A percentile compares a stretch with the other conserved stretches of the same genome.
phyloP scores from a whole-genome alignment of 441 rosid species.

The Bruguiera hainesii region DNA sequence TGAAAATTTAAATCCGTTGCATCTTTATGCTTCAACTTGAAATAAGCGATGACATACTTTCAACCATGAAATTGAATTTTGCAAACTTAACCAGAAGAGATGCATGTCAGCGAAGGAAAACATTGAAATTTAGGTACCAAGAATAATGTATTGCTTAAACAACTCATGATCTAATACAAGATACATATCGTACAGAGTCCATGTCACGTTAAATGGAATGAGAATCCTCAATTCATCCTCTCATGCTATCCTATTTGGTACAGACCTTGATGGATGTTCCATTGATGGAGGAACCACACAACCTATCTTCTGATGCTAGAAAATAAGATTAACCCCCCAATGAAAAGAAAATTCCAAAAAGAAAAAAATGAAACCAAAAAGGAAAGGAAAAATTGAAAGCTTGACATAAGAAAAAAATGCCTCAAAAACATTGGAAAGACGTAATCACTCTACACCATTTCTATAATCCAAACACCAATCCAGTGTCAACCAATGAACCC shows the following conservation, averaged over 20 bases:
- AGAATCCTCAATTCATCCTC: constrained; percentile 10
- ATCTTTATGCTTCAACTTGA: too few relatives aligned
- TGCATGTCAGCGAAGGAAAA: too few relatives aligned
- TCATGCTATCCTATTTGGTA: constrained; percentile 6
- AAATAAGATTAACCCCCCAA: constrained; percentile 9
- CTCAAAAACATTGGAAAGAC: constrained; percentile 23
- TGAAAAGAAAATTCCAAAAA: neutral
- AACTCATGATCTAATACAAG: too few relatives aligned
- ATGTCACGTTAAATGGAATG: neutral
- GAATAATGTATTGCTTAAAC: too few relatives aligned
- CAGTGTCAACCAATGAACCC: constrained; percentile 8
- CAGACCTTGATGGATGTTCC: constrained; percentile 13
- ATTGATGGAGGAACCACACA: constrained; percentile 17
- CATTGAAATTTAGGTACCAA: too few relatives aligned
- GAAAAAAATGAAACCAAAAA: constrained; percentile 6
- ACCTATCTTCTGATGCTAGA: constrained; percentile 23
- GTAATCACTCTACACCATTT: constrained; percentile 22
- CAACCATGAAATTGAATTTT: too few relatives aligned
- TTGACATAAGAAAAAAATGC: constrained; percentile 10
- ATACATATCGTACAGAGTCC: constrained; percentile 18
- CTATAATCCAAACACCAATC: constrained; percentile 10
- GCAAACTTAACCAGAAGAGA: too few relatives aligned
- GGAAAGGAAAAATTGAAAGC: constrained; percentile 13
- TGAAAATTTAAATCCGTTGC: too few relatives aligned
- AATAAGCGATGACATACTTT: too few relatives aligned